These are phyloP conservation scores for Malus sylvestris DNA, from an alignment of 306 rosid genomes.

Conservation along the genomic window DNA sequence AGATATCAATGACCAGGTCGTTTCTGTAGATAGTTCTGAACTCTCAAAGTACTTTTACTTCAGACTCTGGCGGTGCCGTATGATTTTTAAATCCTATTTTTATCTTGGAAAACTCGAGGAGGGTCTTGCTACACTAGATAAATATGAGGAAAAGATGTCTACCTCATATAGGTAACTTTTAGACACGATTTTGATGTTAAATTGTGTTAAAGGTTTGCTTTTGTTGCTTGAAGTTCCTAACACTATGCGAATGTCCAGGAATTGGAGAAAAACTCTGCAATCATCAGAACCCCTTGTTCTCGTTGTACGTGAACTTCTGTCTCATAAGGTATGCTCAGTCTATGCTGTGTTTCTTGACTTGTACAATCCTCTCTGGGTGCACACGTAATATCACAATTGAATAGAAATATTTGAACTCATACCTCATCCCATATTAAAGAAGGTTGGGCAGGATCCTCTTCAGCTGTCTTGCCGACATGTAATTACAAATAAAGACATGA, in stretches of 20 bases:
- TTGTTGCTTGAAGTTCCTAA: slow-evolving; percentile 17
- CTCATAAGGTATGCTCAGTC: slow-evolving; percentile 57
- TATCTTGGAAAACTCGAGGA: slow-evolving; percentile 83
- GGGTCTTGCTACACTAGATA: slow-evolving; percentile 70
- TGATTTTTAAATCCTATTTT: slow-evolving; percentile 63
- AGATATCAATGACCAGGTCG: slow-evolving; percentile 24
- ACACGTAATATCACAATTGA: not conserved
- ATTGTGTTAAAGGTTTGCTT: slow-evolving; percentile 1
- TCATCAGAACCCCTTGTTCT: slow-evolving; percentile 61
- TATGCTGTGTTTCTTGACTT: not conserved
- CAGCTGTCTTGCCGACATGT: not conserved
- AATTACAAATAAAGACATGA: not conserved
- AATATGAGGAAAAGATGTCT: slow-evolving; percentile 52
- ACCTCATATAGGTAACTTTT: slow-evolving; percentile 41
- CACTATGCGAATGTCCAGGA: slow-evolving; percentile 44
- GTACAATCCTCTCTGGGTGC: not conserved
- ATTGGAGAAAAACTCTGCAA: slow-evolving; percentile 55
- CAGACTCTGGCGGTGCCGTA: slow-evolving; percentile 74
- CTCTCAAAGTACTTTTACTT: slow-evolving; percentile 44
- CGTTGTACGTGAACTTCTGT: slow-evolving; percentile 54
- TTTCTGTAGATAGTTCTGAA: slow-evolving; percentile 37
- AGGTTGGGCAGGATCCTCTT: not conserved
- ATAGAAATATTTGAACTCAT: not conserved
- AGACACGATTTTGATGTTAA: not conserved
- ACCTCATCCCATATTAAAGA: not conserved